Percentiles rank a stretch among this genome's conserved stretches.
phyloP scores from a whole-genome alignment of 441 rosid genomes.

The Metrosideros polymorpha region DNA sequence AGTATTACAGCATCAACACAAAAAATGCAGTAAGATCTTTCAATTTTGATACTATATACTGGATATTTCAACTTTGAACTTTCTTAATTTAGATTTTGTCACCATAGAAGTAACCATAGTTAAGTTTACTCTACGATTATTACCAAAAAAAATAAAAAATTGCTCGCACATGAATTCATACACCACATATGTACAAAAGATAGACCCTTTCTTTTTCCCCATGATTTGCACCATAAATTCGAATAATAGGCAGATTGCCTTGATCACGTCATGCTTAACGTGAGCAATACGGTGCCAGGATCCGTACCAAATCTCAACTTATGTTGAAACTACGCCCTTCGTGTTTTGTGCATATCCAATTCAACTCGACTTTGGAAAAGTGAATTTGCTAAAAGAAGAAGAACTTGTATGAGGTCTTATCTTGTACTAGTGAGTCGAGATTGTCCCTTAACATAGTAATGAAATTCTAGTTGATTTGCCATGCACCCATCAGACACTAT shows the following conservation, averaged over 20 bases:
- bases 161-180: not conserved
- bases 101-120: not conserved
- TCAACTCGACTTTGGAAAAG: too few relatives aligned
- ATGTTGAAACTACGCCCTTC: too few relatives aligned
- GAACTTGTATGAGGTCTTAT: too few relatives aligned
- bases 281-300: not conserved
- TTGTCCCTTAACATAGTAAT: too few relatives aligned
- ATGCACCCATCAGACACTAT: not conserved
- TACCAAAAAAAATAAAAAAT: not conserved
- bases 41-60: not conserved
- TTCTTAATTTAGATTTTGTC: not conserved
- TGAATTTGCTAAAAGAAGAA: too few relatives aligned
- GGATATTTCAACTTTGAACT: not conserved
- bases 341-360: too few relatives aligned
- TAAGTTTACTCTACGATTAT: not conserved
- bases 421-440: too few relatives aligned
- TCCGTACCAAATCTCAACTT: too few relatives aligned
- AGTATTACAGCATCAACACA: not conserved
- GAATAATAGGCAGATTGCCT: not conserved
- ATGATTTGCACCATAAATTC: accelerated
- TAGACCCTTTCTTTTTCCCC: not conserved
- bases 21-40: not conserved
- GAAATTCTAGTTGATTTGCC: not conserved
- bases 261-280: not conserved
- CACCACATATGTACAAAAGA: not conserved